Percentiles rank a stretch among this genome's conserved stretches.
phyloP scores from a whole-genome alignment of 441 rosid species.

The Aleurites moluccanus region DNA sequence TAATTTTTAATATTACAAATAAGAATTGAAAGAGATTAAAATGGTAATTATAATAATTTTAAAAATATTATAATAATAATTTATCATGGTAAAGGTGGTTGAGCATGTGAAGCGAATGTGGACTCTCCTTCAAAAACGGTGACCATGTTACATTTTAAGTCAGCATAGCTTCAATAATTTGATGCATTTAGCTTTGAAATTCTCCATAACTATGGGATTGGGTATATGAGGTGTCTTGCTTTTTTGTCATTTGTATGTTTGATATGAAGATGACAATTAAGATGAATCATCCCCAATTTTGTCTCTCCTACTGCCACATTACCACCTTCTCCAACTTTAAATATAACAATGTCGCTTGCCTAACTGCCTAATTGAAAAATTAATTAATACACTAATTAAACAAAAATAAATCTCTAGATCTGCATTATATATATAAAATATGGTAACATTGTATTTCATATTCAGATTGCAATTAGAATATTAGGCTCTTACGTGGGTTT shows the following conservation, averaged over 20 bases:
- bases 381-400: no score
- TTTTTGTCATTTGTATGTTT: constrained; percentile 15
- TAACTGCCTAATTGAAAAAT: no score
- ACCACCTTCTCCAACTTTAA: constrained; percentile 18
- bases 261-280: constrained; percentile 19
- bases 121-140: constrained; percentile 24
- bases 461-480: neutral
- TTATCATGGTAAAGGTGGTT: neutral
- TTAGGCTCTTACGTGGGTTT: neutral
- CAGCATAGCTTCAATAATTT: constrained; percentile 16
- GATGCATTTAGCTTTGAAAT: neutral
- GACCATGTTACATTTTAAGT: constrained; percentile 27
- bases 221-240: constrained; percentile 41
- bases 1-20: no score
- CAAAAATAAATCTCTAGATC: neutral
- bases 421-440: neutral
- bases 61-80: no score
- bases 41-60: no score
- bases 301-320: constrained; percentile 41
- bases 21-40: no score
- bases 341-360: neutral
- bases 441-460: neutral
- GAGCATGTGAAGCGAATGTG: constrained; percentile 36
- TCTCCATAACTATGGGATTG: constrained; percentile 8
- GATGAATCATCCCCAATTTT: constrained; percentile 39